Evolutionary conservation across 164 flowering plant species (phyloP).

Genomic region (Platanus orientalis): DNA sequence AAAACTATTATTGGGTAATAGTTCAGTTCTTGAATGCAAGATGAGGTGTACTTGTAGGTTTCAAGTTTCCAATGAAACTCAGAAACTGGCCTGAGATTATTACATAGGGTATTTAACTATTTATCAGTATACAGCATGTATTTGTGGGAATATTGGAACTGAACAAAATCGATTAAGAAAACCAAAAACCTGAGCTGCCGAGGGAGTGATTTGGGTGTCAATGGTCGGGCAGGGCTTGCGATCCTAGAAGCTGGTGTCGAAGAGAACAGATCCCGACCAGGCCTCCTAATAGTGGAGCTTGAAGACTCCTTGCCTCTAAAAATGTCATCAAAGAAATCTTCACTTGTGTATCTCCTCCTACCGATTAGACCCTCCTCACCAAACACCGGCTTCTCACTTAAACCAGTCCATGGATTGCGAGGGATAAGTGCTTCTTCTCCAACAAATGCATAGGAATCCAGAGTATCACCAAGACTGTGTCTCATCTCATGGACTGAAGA

Average conservation of each 20-base stretch:
- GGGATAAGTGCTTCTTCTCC: constrained; percentile 5
- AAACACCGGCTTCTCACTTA: constrained; percentile 70
- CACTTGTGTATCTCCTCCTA: constrained; percentile 34
- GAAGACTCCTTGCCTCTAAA: constrained; percentile 42
- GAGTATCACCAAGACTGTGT: constrained; percentile 21
- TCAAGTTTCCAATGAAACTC: neutral
- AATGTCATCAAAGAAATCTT: constrained; percentile 74
- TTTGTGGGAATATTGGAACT: too few relatives aligned
- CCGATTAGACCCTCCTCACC: constrained; percentile 45
- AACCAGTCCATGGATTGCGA: constrained; percentile 28
- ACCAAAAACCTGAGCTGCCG: constrained; percentile 55
- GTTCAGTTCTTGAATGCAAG: neutral
- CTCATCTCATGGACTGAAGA: constrained; percentile 41
- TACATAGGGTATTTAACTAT: neutral
- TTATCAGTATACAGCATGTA: neutral
- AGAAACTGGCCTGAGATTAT: neutral
- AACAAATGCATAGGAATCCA: constrained; percentile 11
- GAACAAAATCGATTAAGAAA: neutral
- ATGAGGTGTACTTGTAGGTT: neutral
- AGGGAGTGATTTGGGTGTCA: constrained; percentile 34
- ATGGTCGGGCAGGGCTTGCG: constrained; percentile 45
- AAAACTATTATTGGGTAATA: too few relatives aligned
- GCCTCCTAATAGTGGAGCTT: constrained; percentile 32
- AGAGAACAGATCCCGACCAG: constrained; percentile 27
- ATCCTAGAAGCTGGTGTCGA: constrained; percentile 46